Base-by-base conservation (phyloP, 352 stramenopile genomes). In the Phytopythium aichiense region DNA sequence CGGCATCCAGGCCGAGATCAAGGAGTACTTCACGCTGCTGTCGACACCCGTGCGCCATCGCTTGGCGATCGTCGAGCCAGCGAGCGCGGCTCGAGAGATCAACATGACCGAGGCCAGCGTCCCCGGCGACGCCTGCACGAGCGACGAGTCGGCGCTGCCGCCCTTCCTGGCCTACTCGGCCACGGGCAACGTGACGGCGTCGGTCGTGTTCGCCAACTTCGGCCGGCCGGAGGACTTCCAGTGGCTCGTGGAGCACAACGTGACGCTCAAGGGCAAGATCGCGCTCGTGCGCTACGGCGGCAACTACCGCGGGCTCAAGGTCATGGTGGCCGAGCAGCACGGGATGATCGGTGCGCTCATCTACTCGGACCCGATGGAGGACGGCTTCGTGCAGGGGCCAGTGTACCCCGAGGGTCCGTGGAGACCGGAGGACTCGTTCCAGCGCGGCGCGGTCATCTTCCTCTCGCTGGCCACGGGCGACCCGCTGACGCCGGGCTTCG, bases 131-230 rank as follows among this genome's bases (percentile, higher is more conserved):
- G 52, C 84, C 20, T 79, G 91, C 49, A 77, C 65, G 63, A 85
- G 57, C 61, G 72, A 58, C 63, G 57, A 58, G 67, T 67, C 71
- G 49, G 83, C 68, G 68, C 74, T 77, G 63, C 87, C 73, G 72
- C 76, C 84, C 23, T 96, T 90, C 65, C 67, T 93, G 52, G 88
- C 75, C 8, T 97, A 95, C 71, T 69, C 78, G 11, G 79, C 83
- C 0, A 76, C 77, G 4, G 89, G 87, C 25, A 76, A 87, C 58
- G 72, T 92, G 37, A 79, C 68, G n/a, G 69, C 60, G 20, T 67
- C 76, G 5, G 58, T 92, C 12, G 87, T 97, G 52, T 97, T 91
- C 69, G 89, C 77, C 52, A 96, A 97, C 72, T 91, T 91, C 53
- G 89, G 84, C 9, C 69, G 64, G 12, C 87, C 74, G 2, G 57